Evolutionary conservation across 176 grass and related monocot species (phyloP).

Genomic region (Musa acuminata): DNA sequence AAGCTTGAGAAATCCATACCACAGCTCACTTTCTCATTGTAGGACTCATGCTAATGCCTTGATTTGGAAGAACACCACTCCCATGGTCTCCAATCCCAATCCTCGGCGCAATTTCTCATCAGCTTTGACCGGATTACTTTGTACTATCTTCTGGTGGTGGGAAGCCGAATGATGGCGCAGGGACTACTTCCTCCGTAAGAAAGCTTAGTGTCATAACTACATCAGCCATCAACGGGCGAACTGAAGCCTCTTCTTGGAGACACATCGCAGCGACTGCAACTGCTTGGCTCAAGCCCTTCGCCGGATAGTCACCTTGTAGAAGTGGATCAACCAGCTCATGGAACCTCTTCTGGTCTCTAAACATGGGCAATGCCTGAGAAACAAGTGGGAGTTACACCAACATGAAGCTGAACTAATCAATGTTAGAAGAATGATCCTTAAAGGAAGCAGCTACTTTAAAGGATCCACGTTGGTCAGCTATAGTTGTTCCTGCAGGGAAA

Average conservation of each 20-base stretch:
- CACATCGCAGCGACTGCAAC: slow-evolving; percentile 13
- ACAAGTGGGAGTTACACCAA: not conserved
- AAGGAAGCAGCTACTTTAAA: not conserved
- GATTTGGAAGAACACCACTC: no score
- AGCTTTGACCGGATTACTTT: no score
- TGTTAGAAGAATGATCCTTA: not conserved
- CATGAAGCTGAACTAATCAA: not conserved
- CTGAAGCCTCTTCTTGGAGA: slow-evolving; percentile 6
- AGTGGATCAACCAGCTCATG: slow-evolving; percentile 6
- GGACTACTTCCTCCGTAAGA: not conserved
- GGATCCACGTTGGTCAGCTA: not conserved
- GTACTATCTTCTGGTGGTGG: no score
- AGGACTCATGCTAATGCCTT: no score
- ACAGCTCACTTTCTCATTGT: no score
- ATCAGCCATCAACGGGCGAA: not conserved
- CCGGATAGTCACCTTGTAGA: not conserved
- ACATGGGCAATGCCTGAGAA: slow-evolving; percentile 1
- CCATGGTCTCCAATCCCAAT: no score
- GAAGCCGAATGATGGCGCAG: no score
- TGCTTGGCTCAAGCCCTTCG: slow-evolving; percentile 6
- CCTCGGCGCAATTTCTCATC: no score
- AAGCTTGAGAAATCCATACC: no score
- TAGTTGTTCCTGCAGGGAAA: not conserved
- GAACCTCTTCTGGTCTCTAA: slow-evolving; percentile 10
- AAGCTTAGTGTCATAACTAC: slow-evolving; percentile 1